A percentile compares a stretch with the other conserved stretches of the same genome.
Conservation (phyloP, 306 rosid species). For the Rubus parviflorus region DNA sequence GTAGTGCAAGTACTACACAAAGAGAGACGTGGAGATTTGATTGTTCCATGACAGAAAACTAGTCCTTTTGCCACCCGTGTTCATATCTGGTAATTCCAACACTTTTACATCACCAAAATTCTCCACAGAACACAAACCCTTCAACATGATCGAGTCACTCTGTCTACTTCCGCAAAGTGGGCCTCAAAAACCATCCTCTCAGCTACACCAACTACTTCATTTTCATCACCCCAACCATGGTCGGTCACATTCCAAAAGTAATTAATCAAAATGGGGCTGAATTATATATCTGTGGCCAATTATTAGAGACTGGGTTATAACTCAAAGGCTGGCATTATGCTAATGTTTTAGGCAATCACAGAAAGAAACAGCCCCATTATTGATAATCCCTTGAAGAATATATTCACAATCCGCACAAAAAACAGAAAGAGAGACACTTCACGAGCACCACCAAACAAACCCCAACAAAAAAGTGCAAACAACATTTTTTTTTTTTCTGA, state of each 20-base stretch:
- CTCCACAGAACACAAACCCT: slow-evolving; percentile 1
- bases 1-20: slow-evolving; percentile 12
- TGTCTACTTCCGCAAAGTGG: slow-evolving; percentile 19
- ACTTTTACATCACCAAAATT: slow-evolving; percentile 22
- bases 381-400: slow-evolving; percentile 36
- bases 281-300: neutral
- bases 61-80: neutral
- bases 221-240: neutral
- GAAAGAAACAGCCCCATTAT: slow-evolving; percentile 12
- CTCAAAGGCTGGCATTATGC: neutral
- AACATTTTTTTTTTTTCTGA: neutral
- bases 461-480: slow-evolving; percentile 37
- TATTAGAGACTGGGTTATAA: slow-evolving; percentile 3
- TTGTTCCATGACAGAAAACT: neutral
- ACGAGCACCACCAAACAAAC: slow-evolving; percentile 67
- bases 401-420: slow-evolving; percentile 46
- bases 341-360: slow-evolving; percentile 1
- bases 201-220: slow-evolving; percentile 2
- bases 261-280: neutral
- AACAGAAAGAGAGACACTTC: slow-evolving; percentile 54
- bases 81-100: neutral
- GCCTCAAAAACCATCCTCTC: neutral
- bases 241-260: neutral
- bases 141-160: neutral
- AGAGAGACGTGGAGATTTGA: neutral